Conservation (phyloP, 106 monocot genomes). For the Dendrobium chrysotoxum region DNA sequence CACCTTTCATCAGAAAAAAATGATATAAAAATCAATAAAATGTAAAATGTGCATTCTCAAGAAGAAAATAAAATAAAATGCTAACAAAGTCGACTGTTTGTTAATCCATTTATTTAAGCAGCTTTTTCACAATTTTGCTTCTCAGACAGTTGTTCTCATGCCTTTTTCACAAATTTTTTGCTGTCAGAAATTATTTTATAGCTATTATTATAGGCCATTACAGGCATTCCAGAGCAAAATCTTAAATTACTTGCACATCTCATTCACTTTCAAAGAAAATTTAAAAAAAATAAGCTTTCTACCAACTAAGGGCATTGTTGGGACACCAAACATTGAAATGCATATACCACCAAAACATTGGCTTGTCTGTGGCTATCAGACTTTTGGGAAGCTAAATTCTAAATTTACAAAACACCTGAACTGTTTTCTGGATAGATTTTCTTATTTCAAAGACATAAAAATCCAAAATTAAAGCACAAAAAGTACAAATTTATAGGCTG, state of each 20-base stretch:
- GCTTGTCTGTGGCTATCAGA: not conserved
- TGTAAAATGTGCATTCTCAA: too few relatives aligned
- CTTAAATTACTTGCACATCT: not conserved
- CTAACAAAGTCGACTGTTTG: too few relatives aligned
- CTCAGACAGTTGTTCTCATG: too few relatives aligned
- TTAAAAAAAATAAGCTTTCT: not conserved
- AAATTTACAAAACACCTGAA: not conserved
- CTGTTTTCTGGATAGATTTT: not conserved
- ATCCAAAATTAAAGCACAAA: not conserved
- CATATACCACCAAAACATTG: slow-evolving; percentile 21
- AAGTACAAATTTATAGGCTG: not conserved
- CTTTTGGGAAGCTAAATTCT: not conserved
- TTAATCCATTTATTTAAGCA: too few relatives aligned
- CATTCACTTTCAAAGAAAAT: not conserved
- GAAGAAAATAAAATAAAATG: too few relatives aligned
- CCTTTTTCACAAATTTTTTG: too few relatives aligned
- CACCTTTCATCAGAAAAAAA: not conserved
- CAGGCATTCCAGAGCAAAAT: not conserved
- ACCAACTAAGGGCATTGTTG: slow-evolving; percentile 6
- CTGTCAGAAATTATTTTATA: too few relatives aligned
- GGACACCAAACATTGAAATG: slow-evolving; percentile 17
- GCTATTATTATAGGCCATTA: too few relatives aligned
- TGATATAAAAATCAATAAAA: too few relatives aligned
- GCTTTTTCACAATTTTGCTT: too few relatives aligned
- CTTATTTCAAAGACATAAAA: too few relatives aligned